Evolutionary conservation across 225 moss, liverwort and hornwort species (phyloP).

Genomic region (Bryoerythrophyllum caledonicum): DNA sequence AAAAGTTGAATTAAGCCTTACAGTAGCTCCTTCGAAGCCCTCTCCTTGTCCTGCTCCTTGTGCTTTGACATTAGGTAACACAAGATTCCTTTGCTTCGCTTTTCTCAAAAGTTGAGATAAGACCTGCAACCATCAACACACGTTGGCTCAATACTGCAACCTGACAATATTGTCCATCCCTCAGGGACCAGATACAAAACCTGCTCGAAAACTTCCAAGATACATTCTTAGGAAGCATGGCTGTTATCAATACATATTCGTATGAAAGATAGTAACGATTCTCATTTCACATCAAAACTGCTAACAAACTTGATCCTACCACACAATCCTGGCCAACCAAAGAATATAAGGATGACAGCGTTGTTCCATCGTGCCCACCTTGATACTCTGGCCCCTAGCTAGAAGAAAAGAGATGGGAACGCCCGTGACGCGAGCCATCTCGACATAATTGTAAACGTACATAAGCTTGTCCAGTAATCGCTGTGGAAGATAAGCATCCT

Average conservation of each 20-base stretch:
- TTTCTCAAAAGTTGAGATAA: constrained; percentile 93
- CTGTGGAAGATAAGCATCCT: constrained; percentile 99
- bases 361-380: constrained; percentile 46
- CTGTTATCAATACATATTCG: neutral
- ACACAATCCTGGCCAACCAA: constrained; percentile 19
- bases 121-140: constrained; percentile 50
- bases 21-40: constrained; percentile 96
- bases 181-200: neutral
- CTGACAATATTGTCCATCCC: constrained; percentile 9
- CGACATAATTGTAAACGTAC: constrained; percentile 96
- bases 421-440: constrained; percentile 99
- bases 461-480: constrained; percentile 97
- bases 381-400: constrained; percentile 97
- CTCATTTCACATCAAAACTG: neutral
- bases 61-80: constrained; percentile 81
- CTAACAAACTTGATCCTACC: constrained; percentile 7
- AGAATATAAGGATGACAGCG: neutral
- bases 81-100: constrained; percentile 69
- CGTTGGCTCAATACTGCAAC: neutral
- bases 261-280: neutral
- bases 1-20: constrained; percentile 35
- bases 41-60: constrained; percentile 84
- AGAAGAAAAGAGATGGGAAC: constrained; percentile 97
- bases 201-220: constrained; percentile 8
- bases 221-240: constrained; percentile 15